Conservation (phyloP, 1,139 yeast genomes). For the Taphrina communis region DNA sequence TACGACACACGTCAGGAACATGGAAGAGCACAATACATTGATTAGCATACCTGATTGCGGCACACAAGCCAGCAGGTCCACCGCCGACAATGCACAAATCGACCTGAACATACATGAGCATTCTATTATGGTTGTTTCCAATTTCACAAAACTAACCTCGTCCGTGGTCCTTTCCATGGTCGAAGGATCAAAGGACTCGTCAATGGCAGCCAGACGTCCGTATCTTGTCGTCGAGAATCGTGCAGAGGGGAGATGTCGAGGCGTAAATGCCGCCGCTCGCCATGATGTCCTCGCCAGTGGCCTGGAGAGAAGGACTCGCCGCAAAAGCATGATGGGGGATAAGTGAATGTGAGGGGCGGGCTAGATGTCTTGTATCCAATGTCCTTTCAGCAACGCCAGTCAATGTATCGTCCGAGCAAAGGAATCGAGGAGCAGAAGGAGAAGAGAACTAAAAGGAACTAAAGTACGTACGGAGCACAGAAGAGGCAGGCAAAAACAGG, state of each 20-base stretch:
- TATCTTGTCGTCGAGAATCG: constrained; percentile 15
- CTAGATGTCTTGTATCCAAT: no score
- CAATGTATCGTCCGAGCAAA: no score
- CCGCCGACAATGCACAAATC: constrained; percentile 97
- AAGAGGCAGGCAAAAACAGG: neutral
- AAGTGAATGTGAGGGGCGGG: no score
- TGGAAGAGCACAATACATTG: no score
- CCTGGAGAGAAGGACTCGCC: neutral
- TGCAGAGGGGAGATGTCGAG: neutral
- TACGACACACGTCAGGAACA: neutral
- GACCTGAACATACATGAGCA: constrained; percentile 53
- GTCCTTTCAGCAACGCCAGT: no score
- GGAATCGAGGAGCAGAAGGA: no score
- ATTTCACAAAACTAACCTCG: constrained; percentile 4
- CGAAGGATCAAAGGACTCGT: constrained; percentile 37
- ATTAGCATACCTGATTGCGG: constrained; percentile 67
- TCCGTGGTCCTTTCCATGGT: constrained; percentile 38
- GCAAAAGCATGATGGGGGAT: constrained; percentile 1
- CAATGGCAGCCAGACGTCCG: constrained; percentile 25
- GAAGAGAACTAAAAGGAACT: no score
- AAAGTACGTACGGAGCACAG: no score
- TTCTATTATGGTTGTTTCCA: neutral
- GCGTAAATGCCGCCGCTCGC: neutral
- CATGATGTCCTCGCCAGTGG: neutral
- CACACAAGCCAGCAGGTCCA: constrained; percentile 95